Evolutionary conservation across 257 asterid genomes (phyloP).

Genomic region (Ajuga chamaepitys): DNA sequence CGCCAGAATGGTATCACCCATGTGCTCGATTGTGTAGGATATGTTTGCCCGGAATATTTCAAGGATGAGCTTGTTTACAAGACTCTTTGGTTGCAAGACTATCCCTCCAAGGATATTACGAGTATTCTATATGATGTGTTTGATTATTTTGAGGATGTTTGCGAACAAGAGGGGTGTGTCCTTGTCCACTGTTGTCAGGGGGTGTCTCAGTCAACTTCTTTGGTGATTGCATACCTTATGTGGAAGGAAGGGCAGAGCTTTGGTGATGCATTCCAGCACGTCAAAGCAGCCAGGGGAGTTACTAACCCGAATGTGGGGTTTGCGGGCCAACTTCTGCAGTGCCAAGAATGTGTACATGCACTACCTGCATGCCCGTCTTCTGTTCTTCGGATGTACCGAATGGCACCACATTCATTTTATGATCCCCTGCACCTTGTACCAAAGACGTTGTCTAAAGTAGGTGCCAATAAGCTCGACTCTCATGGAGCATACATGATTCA

Average conservation of each 20-base stretch:
- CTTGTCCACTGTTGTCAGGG: constrained; percentile 93
- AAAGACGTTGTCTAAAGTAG: constrained; percentile 39
- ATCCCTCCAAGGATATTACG: constrained; percentile 90
- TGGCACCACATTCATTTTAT: constrained; percentile 91
- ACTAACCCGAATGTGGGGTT: constrained; percentile 88
- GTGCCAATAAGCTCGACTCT: constrained; percentile 50
- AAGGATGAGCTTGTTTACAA: constrained; percentile 69
- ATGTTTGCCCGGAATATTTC: constrained; percentile 74
- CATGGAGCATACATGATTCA: constrained; percentile 92
- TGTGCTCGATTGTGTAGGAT: too few relatives aligned
- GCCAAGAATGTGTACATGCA: too few relatives aligned
- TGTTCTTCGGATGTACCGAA: too few relatives aligned
- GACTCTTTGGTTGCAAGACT: constrained; percentile 92
- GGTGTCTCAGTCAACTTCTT: constrained; percentile 83
- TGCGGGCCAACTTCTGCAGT: too few relatives aligned
- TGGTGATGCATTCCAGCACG: constrained; percentile 82
- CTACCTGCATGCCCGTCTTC: too few relatives aligned
- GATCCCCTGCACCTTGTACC: constrained; percentile 84
- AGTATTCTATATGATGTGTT: constrained; percentile 84
- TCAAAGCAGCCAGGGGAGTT: constrained; percentile 80
- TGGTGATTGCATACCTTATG: constrained; percentile 96
- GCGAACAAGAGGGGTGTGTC: constrained; percentile 78
- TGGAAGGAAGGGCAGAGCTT: constrained; percentile 79
- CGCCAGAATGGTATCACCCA: too few relatives aligned
- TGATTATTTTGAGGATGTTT: constrained; percentile 89